Evolutionary conservation across 495 filamentous ascomycete genomes (phyloP).

Genomic region (Aspergillus haitiensis): DNA sequence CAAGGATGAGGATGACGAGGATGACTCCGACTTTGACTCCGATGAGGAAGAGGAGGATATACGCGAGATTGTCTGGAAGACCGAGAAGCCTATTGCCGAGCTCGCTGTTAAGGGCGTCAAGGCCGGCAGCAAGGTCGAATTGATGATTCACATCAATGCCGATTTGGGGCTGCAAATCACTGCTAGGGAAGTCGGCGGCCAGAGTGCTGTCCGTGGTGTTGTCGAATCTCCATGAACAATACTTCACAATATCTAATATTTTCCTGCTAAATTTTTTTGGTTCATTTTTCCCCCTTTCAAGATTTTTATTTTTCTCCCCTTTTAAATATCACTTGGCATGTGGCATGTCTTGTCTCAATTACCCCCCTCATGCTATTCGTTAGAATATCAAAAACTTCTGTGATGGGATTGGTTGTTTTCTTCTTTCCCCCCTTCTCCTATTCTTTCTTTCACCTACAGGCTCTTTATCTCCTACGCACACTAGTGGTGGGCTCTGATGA

Average conservation of each 20-base stretch:
- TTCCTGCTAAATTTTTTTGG: constrained; percentile 30
- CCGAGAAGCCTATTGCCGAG: constrained; percentile 81
- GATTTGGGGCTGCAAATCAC: constrained; percentile 78
- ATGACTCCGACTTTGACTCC: constrained; percentile 63
- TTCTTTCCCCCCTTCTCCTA: too few species aligned
- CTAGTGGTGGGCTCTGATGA: too few species aligned
- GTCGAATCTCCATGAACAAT: constrained; percentile 48
- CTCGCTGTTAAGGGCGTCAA: constrained; percentile 77
- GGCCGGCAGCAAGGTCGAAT: constrained; percentile 89
- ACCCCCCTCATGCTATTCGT: constrained; percentile 3
- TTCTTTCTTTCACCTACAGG: neutral
- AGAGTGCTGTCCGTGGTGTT: constrained; percentile 77
- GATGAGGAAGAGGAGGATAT: constrained; percentile 74
- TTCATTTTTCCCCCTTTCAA: constrained; percentile 19
- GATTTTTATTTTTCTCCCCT: constrained; percentile 14
- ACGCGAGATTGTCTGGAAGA: constrained; percentile 90
- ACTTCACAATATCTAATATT: constrained; percentile 12
- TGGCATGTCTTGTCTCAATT: constrained; percentile 9
- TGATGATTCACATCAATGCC: constrained; percentile 79
- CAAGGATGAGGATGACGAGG: constrained; percentile 59
- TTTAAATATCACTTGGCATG: constrained; percentile 11
- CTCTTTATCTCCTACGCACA: neutral
- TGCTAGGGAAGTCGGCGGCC: constrained; percentile 79
- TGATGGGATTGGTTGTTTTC: neutral
- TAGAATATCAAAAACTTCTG: constrained; percentile 16